Conservation (phyloP, 2,329 filamentous ascomycete species). For the Dothideomycetidae sp. region DNA sequence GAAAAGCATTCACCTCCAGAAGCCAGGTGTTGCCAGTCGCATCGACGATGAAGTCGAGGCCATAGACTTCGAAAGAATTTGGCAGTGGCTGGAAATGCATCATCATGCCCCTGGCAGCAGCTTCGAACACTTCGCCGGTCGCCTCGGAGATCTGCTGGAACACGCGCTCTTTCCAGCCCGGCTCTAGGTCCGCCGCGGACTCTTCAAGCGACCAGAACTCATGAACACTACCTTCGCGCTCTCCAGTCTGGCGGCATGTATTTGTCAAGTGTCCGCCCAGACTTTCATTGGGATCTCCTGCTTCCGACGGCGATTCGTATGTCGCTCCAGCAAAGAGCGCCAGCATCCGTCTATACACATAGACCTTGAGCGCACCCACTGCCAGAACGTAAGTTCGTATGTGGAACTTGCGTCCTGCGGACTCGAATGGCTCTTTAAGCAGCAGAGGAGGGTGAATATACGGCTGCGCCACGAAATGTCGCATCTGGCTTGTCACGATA, state of each 20-base stretch:
- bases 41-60: slow-evolving; percentile 79
- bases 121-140: slow-evolving; percentile 71
- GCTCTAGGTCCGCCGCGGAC: slow-evolving; percentile 12
- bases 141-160: slow-evolving; percentile 60
- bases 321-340: slow-evolving; percentile 71
- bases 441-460: slow-evolving; percentile 86
- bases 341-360: slow-evolving; percentile 82
- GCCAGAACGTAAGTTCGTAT: slow-evolving; percentile 84
- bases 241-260: slow-evolving; percentile 64
- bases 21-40: slow-evolving; percentile 51
- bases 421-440: slow-evolving; percentile 34
- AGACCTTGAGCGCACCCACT: slow-evolving; percentile 61
- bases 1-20: slow-evolving; percentile 89
- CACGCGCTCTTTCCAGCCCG: slow-evolving; percentile 43
- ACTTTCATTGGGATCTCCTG: slow-evolving; percentile 29
- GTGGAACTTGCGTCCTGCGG: slow-evolving; percentile 70
- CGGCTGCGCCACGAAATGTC: slow-evolving; percentile 89
- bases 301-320: slow-evolving; percentile 51
- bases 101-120: slow-evolving; percentile 67
- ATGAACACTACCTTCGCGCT: slow-evolving; percentile 51
- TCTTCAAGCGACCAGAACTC: slow-evolving; percentile 58
- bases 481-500: slow-evolving; percentile 77
- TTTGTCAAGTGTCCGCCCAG: slow-evolving; percentile 80
- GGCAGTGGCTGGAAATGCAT: slow-evolving; percentile 83
- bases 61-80: slow-evolving; percentile 85